Evolutionary conservation across 2,329 filamentous ascomycete genomes (phyloP).

Genomic region (Rutstroemia sydowiana): DNA sequence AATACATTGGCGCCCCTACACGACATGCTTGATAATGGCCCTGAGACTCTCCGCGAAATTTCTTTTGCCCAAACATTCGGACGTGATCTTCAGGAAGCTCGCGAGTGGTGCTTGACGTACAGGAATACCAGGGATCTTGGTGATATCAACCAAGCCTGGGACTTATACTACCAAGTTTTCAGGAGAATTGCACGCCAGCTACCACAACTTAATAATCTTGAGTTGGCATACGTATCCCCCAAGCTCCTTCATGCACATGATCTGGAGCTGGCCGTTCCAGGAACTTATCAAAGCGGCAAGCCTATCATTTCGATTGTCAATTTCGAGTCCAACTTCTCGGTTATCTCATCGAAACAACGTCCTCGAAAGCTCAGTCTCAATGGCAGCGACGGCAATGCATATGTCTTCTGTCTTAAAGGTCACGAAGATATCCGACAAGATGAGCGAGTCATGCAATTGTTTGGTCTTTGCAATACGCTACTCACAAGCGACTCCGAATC

Average conservation of each 20-base stretch:
- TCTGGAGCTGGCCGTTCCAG: conserved; percentile 89
- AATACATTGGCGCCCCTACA: conserved; percentile 82
- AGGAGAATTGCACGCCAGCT: conserved; percentile 88
- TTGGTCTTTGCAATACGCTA: conserved; percentile 93
- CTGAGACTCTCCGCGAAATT: conserved; percentile 89
- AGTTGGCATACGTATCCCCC: conserved; percentile 94
- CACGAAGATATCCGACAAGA: conserved; percentile 99
- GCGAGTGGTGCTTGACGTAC: conserved; percentile 93
- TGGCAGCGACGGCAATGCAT: conserved; percentile 81
- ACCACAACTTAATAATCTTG: conserved; percentile 84
- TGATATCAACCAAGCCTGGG: conserved; percentile 97
- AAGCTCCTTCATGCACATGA: conserved; percentile 80
- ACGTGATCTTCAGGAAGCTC: conserved; percentile 86
- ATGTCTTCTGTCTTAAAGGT: conserved; percentile 92
- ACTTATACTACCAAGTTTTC: conserved; percentile 98
- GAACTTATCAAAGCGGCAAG: conserved; percentile 75
- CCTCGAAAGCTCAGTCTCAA: conserved; percentile 82
- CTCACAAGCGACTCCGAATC: conserved; percentile 90
- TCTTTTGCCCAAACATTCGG: conserved; percentile 98
- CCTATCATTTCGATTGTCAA: conserved; percentile 78
- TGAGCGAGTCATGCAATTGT: conserved; percentile 98
- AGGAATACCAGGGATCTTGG: conserved; percentile 81
- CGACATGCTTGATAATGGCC: conserved; percentile 81
- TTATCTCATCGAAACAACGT: conserved; percentile 95
- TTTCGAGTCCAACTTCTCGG: conserved; percentile 82